Conservation (phyloP, 2,329 filamentous ascomycete species). For the Cryphonectria japonica region DNA sequence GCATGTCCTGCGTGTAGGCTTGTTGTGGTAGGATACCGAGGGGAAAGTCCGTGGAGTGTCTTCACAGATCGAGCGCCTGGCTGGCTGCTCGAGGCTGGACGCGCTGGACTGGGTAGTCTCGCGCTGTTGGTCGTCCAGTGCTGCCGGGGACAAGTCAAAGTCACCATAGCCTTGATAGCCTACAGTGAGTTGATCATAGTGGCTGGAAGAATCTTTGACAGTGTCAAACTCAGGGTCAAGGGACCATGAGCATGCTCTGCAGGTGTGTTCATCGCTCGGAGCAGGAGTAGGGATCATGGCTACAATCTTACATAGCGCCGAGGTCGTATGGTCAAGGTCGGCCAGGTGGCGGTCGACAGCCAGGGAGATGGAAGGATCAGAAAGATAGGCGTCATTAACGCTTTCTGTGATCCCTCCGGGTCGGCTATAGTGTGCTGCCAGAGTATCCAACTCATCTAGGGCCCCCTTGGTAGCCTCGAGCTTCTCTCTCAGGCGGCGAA, state of each 20-base stretch:
- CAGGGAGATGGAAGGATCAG: neutral
- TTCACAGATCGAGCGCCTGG: no score
- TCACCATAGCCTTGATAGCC: neutral
- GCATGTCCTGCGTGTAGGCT: no score
- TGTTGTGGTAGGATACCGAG: neutral
- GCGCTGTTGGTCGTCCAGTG: neutral
- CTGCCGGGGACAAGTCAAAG: neutral
- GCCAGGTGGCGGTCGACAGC: neutral
- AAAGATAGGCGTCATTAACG: neutral
- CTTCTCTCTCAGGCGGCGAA: neutral
- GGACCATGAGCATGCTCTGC: neutral
- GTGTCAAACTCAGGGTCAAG: neutral
- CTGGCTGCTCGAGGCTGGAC: neutral
- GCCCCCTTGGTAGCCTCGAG: neutral
- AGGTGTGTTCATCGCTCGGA: neutral
- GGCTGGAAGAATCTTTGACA: no score
- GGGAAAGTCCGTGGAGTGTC: no score
- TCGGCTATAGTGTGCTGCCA: neutral
- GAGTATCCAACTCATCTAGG: neutral
- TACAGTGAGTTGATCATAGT: neutral
- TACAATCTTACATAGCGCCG: neutral
- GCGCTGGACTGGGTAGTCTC: neutral
- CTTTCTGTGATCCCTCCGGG: neutral
- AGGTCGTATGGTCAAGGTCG: neutral
- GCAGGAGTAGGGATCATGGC: neutral